These are phyloP conservation scores for Peronospora belbahrii DNA, from an alignment of 352 stramenopile species.

Conservation along the genomic window DNA sequence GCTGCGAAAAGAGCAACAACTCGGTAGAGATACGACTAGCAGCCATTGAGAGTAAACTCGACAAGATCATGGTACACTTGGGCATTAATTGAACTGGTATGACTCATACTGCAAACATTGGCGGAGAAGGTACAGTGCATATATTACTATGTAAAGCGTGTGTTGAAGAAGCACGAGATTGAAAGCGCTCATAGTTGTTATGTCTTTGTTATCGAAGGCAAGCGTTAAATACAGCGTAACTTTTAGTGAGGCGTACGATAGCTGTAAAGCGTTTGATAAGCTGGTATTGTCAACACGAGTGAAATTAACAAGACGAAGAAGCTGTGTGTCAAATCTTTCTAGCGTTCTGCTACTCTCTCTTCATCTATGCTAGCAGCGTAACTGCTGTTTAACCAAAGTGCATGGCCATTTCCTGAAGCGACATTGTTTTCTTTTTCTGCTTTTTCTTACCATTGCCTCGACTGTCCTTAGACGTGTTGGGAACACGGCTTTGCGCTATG, in stretches of 20 bases:
- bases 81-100: conserved; percentile 41
- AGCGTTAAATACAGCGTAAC: not conserved
- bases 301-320: not conserved
- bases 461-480: conserved; percentile 13
- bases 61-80: conserved; percentile 86
- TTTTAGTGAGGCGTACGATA: no score
- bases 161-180: not conserved
- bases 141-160: not conserved
- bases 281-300: not conserved
- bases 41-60: conserved; percentile 79
- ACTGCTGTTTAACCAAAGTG: conserved; percentile 45
- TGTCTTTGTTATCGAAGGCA: conserved; percentile 1
- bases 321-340: not conserved
- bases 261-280: no score
- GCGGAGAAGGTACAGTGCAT: not conserved
- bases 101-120: conserved; percentile 4
- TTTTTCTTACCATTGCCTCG: conserved; percentile 51
- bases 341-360: conserved; percentile 6
- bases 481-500: conserved; percentile 54
- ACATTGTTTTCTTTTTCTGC: conserved; percentile 82
- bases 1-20: conserved; percentile 17
- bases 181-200: not conserved
- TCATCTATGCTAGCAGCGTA: conserved; percentile 4
- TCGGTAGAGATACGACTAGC: conserved; percentile 54
- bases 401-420: conserved; percentile 75